Evolutionary conservation across 345 rosid genomes (phyloP).

Genomic region (Laguncularia racemosa): DNA sequence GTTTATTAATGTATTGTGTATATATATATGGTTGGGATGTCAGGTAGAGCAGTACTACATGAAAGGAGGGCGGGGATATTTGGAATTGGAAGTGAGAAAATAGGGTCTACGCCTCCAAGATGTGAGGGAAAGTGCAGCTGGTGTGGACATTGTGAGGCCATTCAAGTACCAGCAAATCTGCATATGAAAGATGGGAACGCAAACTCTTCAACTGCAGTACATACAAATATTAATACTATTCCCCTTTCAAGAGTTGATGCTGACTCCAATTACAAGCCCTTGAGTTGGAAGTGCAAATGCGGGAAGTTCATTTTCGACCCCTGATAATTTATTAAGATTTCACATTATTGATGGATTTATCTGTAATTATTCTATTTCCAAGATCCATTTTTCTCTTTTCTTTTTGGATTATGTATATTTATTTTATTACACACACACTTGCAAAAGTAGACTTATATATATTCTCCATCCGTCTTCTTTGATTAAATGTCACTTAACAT

Average conservation of each 20-base stretch:
- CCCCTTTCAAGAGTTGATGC: conserved; percentile 49
- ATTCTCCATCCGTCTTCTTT: too few relatives aligned
- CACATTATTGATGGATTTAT: neutral
- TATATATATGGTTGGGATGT: too few relatives aligned
- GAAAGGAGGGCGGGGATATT: conserved; percentile 22
- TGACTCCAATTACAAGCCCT: conserved; percentile 70
- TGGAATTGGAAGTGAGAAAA: conserved; percentile 48
- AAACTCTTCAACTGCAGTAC: conserved; percentile 1
- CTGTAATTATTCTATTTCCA: too few relatives aligned
- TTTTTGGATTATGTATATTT: too few relatives aligned
- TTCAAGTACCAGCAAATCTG: conserved; percentile 86
- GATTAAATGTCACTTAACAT: too few relatives aligned
- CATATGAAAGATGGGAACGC: conserved; percentile 18
- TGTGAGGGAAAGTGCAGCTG: conserved; percentile 76
- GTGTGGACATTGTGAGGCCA: conserved; percentile 77
- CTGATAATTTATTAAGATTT: conserved; percentile 14
- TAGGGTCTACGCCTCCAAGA: conserved; percentile 89
- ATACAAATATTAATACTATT: neutral
- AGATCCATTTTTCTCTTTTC: too few relatives aligned
- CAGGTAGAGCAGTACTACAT: neutral
- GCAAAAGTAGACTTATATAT: too few relatives aligned
- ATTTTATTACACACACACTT: too few relatives aligned
- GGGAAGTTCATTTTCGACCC: conserved; percentile 85
- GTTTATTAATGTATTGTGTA: neutral
- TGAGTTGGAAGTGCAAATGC: conserved; percentile 98